Evolutionary conservation across 331 rosid species (phyloP).

Genomic region (Malus hybrid): DNA sequence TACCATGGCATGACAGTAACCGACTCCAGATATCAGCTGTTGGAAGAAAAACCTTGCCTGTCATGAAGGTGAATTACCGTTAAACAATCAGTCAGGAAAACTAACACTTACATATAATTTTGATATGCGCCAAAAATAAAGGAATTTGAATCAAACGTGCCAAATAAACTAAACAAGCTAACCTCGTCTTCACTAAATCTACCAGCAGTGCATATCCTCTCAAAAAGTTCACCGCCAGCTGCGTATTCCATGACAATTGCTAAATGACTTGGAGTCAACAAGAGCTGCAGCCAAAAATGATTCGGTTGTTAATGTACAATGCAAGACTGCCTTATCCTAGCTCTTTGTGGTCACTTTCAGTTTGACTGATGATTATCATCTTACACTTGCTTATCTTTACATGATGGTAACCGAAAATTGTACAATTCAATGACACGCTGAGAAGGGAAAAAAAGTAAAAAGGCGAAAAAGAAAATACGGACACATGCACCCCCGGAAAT

Average conservation of each 20-base stretch:
- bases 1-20: slow-evolving; percentile 91
- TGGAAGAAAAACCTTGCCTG: slow-evolving; percentile 98
- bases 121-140: background rate
- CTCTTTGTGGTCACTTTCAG: background rate
- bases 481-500: background rate
- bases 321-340: background rate
- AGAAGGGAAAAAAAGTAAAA: background rate
- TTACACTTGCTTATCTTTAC: background rate
- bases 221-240: slow-evolving; percentile 88
- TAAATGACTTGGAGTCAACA: slow-evolving; percentile 73
- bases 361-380: background rate
- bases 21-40: slow-evolving; percentile 92
- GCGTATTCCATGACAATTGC: slow-evolving; percentile 96
- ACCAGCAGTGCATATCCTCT: slow-evolving; percentile 61
- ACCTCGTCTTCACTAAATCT: slow-evolving; percentile 95
- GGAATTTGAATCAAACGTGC: background rate
- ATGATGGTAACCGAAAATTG: background rate
- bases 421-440: background rate
- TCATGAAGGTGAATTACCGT: background rate
- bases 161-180: slow-evolving; percentile 19
- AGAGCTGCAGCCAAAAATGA: slow-evolving; percentile 40
- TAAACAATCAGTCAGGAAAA: slow-evolving; percentile 5
- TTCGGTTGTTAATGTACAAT: background rate
- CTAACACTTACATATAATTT: background rate
- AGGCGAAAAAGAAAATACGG: background rate